Conservation (phyloP, 495 filamentous ascomycete species). For the Aspergillus mulundensis region DNA sequence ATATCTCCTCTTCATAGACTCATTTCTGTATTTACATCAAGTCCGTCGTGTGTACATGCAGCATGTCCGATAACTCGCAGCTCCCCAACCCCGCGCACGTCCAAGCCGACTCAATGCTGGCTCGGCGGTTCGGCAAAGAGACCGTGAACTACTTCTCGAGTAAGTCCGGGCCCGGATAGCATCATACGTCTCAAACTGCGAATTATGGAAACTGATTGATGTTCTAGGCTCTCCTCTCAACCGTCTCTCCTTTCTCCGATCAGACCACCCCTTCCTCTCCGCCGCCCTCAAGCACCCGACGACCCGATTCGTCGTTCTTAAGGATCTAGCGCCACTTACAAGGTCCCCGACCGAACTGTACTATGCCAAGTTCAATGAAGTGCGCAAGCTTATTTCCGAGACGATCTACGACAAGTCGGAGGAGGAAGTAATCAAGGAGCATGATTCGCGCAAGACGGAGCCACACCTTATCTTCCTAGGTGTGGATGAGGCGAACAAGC, state of each 20-base stretch:
- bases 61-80: slow-evolving; percentile 31
- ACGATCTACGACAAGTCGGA: slow-evolving; percentile 70
- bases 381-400: slow-evolving; percentile 64
- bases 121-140: slow-evolving; percentile 83
- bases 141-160: slow-evolving; percentile 95
- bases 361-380: slow-evolving; percentile 58
- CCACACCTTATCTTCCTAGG: slow-evolving; percentile 83
- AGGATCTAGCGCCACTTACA: slow-evolving; percentile 72
- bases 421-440: slow-evolving; percentile 65
- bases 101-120: slow-evolving; percentile 77
- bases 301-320: slow-evolving; percentile 70
- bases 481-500: slow-evolving; percentile 64
- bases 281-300: slow-evolving; percentile 67
- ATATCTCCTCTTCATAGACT: background rate
- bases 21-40: background rate
- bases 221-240: slow-evolving; percentile 63
- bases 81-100: slow-evolving; percentile 55
- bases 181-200: slow-evolving; percentile 1
- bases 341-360: slow-evolving; percentile 53
- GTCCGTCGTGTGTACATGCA: slow-evolving; percentile 9
- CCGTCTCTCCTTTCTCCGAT: slow-evolving; percentile 80
- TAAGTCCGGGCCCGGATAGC: slow-evolving; percentile 17
- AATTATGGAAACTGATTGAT: slow-evolving; percentile 10
- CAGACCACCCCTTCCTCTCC: slow-evolving; percentile 73
- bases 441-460: slow-evolving; percentile 63